Conservation (phyloP, 257 asterid genomes). For the Knoxia roxburghii region DNA sequence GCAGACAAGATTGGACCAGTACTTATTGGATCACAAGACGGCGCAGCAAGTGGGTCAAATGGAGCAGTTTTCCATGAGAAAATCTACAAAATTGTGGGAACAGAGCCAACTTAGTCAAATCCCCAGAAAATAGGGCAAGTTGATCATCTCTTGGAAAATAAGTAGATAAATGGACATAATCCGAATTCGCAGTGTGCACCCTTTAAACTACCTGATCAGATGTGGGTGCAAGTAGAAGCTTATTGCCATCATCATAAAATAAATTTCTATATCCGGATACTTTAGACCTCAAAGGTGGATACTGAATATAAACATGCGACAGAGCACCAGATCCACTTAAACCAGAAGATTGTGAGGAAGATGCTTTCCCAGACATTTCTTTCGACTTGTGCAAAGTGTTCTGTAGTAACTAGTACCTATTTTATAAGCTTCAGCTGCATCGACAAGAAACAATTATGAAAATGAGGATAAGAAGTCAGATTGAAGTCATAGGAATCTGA, state of each 20-base stretch:
- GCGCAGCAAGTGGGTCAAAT: slow-evolving; percentile 53
- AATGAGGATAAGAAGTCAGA: neutral
- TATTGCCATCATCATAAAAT: slow-evolving; percentile 78
- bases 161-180: neutral
- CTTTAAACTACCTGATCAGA: slow-evolving; percentile 57
- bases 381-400: slow-evolving; percentile 21
- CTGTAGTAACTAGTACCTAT: slow-evolving; percentile 3
- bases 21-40: slow-evolving; percentile 64
- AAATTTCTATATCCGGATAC: slow-evolving; percentile 54
- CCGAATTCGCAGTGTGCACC: neutral
- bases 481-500: neutral
- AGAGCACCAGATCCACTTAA: slow-evolving; percentile 73
- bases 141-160: neutral
- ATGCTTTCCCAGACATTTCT: slow-evolving; percentile 56
- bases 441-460: neutral
- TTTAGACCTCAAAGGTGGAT: slow-evolving; percentile 74
- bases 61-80: slow-evolving; percentile 82
- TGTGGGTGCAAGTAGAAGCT: slow-evolving; percentile 60
- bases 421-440: slow-evolving; percentile 10
- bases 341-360: slow-evolving; percentile 54
- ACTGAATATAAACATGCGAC: slow-evolving; percentile 72
- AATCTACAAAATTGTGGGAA: slow-evolving; percentile 40
- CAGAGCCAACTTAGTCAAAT: slow-evolving; percentile 19
- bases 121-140: slow-evolving; percentile 9
- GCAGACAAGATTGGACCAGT: slow-evolving; percentile 79